Evolutionary conservation across 1,284 basidiomycete species (phyloP).

Genomic region (Apiotrichum akiyoshidainum): DNA sequence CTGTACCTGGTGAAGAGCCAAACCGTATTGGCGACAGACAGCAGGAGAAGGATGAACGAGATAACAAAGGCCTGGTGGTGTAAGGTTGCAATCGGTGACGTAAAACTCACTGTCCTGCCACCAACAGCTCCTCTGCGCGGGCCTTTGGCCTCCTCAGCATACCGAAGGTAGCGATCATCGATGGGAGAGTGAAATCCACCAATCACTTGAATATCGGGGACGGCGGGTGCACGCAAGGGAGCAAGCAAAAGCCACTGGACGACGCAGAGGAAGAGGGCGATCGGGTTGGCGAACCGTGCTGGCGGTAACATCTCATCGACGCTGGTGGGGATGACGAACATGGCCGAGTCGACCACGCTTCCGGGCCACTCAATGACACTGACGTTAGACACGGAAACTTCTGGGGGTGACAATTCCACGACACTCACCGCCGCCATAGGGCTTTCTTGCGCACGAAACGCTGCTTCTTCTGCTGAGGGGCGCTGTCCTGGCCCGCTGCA

Average conservation of each 20-base stretch:
- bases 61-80: slow-evolving; percentile 33
- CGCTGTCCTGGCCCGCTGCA: background rate
- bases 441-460: slow-evolving; percentile 39
- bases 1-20: slow-evolving; percentile 45
- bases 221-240: slow-evolving; percentile 31
- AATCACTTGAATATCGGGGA: too few relatives aligned
- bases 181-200: slow-evolving; percentile 14
- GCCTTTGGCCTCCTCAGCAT: slow-evolving; percentile 26
- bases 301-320: slow-evolving; percentile 39
- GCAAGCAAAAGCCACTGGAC: slow-evolving; percentile 43
- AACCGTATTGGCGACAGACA: slow-evolving; percentile 36
- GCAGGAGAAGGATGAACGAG: slow-evolving; percentile 28
- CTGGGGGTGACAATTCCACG: too few relatives aligned
- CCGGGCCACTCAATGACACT: slow-evolving; percentile 30
- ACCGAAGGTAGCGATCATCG: slow-evolving; percentile 36
- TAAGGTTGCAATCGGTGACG: too few relatives aligned
- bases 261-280: slow-evolving; percentile 31
- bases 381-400: too few relatives aligned
- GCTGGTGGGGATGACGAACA: slow-evolving; percentile 28
- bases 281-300: slow-evolving; percentile 37
- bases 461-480: slow-evolving; percentile 24
- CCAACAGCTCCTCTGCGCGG: slow-evolving; percentile 22
- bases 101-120: slow-evolving; percentile 34
- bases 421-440: slow-evolving; percentile 37
- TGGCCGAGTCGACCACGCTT: slow-evolving; percentile 27